Percentiles rank a stretch among this genome's conserved stretches.
phyloP scores from a whole-genome alignment of 2,329 filamentous ascomycete species.

The Phaeosphaeriaceae sp. region DNA sequence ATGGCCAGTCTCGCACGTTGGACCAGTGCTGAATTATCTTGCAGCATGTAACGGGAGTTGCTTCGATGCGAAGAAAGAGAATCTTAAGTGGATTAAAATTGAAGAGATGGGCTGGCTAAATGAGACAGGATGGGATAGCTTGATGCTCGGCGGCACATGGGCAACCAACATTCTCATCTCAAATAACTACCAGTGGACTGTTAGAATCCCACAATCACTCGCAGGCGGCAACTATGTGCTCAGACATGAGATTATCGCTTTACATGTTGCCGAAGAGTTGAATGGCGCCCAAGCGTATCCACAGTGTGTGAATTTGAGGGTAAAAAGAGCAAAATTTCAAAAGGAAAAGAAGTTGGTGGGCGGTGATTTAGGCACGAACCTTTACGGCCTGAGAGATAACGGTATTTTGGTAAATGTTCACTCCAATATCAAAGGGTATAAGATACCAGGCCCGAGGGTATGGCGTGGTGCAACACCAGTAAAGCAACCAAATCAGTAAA shows the following conservation, averaged over 20 bases:
- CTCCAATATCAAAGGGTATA: conserved; percentile 38
- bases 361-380: conserved; percentile 56
- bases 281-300: conserved; percentile 60
- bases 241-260: conserved; percentile 59
- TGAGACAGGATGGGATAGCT: conserved; percentile 20
- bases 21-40: conserved; percentile 43
- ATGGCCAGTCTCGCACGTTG: conserved; percentile 42
- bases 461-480: conserved; percentile 21
- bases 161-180: conserved; percentile 39
- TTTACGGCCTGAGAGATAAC: conserved; percentile 50
- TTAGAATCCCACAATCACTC: conserved; percentile 53
- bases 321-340: conserved; percentile 47
- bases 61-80: conserved; percentile 26
- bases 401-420: conserved; percentile 53
- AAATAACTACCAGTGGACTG: conserved; percentile 54
- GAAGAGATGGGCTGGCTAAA: conserved; percentile 36
- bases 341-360: conserved; percentile 34
- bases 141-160: conserved; percentile 36
- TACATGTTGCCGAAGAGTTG: conserved; percentile 51
- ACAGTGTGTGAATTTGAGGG: conserved; percentile 58
- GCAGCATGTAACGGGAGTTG: conserved; percentile 32
- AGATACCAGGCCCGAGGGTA: conserved; percentile 48
- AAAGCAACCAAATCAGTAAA: conserved; percentile 10
- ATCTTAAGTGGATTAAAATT: conserved; percentile 42
- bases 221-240: conserved; percentile 58